Evolutionary conservation across 2,329 filamentous ascomycete species (phyloP).

Genomic region (Sclerotinia sclerotiorum): DNA sequence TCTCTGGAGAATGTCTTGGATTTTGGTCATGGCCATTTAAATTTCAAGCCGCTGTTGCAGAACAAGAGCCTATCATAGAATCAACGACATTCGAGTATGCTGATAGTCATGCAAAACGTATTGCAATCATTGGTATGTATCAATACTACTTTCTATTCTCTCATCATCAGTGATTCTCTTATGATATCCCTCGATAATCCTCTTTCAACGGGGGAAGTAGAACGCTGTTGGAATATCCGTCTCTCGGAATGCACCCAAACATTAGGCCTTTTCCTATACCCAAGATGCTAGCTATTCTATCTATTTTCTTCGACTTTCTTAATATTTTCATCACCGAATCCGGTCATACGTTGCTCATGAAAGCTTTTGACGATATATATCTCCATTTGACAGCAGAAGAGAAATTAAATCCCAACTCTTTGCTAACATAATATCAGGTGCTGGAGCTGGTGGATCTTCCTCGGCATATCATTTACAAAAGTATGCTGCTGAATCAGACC

Average conservation of each 20-base stretch:
- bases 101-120: conserved; percentile 33
- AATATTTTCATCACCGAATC: neutral
- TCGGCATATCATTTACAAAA: conserved; percentile 78
- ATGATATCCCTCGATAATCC: neutral
- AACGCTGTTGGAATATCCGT: neutral
- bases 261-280: neutral
- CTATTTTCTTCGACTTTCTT: neutral
- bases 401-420: neutral
- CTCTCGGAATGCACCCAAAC: neutral
- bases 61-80: conserved; percentile 16
- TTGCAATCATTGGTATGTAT: conserved; percentile 41
- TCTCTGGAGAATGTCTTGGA: conserved; percentile 33
- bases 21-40: conserved; percentile 40
- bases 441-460: conserved; percentile 84
- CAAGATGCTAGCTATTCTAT: neutral
- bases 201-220: neutral
- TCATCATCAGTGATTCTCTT: neutral
- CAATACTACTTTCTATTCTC: neutral
- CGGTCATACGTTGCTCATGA: neutral
- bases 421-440: conserved; percentile 55
- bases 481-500: conserved; percentile 59
- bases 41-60: conserved; percentile 18
- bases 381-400: neutral
- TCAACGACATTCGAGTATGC: conserved; percentile 26
- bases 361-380: neutral